Evolutionary conservation across 768 basidiomycete species (phyloP).

Genomic region (Russula brevipes): DNA sequence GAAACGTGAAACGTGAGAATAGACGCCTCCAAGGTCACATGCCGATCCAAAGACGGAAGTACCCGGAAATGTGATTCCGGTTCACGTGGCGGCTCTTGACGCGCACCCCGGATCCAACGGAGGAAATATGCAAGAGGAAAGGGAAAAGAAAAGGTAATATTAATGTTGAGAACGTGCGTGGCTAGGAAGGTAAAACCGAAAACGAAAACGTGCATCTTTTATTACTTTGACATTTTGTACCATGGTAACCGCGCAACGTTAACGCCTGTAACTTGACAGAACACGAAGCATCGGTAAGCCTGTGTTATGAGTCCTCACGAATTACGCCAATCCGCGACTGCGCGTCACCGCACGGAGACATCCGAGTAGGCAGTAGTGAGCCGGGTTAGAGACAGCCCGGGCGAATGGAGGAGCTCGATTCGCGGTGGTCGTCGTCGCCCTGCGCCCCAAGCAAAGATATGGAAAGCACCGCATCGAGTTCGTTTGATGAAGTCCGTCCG

Average conservation of each 20-base stretch:
- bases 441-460: neutral
- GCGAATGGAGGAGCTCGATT: too few species aligned
- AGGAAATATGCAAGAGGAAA: neutral
- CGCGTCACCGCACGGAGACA: neutral
- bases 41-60: neutral
- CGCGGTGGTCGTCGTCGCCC: neutral
- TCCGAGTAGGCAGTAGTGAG: neutral
- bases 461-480: neutral
- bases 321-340: neutral
- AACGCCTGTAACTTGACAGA: too few species aligned
- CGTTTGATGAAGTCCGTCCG: neutral
- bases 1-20: too few species aligned
- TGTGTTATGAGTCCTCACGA: neutral
- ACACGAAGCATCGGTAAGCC: neutral
- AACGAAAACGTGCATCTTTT: neutral
- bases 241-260: too few species aligned
- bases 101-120: too few species aligned
- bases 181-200: too few species aligned
- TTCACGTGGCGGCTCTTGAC: neutral
- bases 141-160: too few species aligned
- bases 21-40: neutral
- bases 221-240: neutral
- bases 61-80: neutral
- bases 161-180: neutral
- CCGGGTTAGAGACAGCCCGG: too few species aligned